Percentiles rank a stretch among this genome's conserved stretches.
These are phyloP conservation scores for Umbelopsis vinacea DNA, from an alignment of 192 early-diverging fungal species.

Conservation along the genomic window DNA sequence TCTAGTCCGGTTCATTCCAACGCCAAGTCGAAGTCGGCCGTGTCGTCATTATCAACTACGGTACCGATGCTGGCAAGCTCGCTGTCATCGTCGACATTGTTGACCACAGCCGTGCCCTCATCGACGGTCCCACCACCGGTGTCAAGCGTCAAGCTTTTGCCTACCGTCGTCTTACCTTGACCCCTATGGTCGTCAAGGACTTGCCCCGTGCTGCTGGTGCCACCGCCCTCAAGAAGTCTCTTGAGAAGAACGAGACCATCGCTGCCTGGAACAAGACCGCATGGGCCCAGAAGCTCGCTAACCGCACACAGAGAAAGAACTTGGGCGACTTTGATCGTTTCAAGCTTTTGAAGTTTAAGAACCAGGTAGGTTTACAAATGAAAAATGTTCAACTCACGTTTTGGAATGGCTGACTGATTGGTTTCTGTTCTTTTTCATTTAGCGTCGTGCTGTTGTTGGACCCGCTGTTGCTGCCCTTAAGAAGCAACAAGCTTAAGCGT, in stretches of 20 bases:
- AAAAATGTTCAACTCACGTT: not conserved
- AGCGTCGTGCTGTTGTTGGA: constrained; percentile 39
- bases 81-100: constrained; percentile 99
- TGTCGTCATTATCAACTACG: constrained; percentile 95
- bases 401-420: not conserved
- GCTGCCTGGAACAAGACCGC: constrained; percentile 86
- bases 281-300: constrained; percentile 96
- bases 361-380: constrained; percentile 83
- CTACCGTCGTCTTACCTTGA: constrained; percentile 92
- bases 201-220: constrained; percentile 84
- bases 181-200: constrained; percentile 82
- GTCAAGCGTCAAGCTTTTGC: constrained; percentile 86
- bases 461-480: constrained; percentile 34
- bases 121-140: constrained; percentile 97
- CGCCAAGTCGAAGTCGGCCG: constrained; percentile 98
- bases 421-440: constrained; percentile 11
- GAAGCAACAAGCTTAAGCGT: constrained; percentile 36
- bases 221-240: constrained; percentile 75
- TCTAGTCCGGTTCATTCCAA: constrained; percentile 69
- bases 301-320: constrained; percentile 76
- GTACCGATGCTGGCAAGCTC: constrained; percentile 93
- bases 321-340: constrained; percentile 97
- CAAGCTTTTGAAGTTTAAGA: constrained; percentile 95
- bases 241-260: constrained; percentile 84
- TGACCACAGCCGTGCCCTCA: constrained; percentile 97